These are phyloP conservation scores for Psidium friedrichsthalianum DNA, from an alignment of 345 rosid species.

Conservation along the genomic window DNA sequence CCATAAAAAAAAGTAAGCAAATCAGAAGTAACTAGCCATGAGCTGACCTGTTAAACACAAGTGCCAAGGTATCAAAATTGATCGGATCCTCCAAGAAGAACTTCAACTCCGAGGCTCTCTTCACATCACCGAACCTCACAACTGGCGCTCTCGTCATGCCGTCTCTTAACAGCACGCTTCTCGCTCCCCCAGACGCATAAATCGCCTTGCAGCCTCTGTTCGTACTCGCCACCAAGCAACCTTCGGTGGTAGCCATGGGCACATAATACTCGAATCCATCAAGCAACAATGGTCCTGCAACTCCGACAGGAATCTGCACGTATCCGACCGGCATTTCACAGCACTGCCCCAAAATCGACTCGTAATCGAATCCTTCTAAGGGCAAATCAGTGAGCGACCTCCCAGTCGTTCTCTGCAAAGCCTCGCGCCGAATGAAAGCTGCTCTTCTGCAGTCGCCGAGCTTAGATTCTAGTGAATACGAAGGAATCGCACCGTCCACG, in stretches of 20 bases:
- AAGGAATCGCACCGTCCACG: constrained; percentile 38
- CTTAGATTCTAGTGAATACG: constrained; percentile 56
- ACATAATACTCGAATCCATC: constrained; percentile 61
- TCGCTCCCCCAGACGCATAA: constrained; percentile 59
- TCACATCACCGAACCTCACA: constrained; percentile 41
- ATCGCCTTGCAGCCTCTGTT: constrained; percentile 89
- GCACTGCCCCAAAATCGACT: constrained; percentile 68
- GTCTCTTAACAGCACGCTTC: constrained; percentile 36
- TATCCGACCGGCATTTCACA: constrained; percentile 94
- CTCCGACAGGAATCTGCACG: constrained; percentile 81
- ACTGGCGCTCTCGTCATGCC: constrained; percentile 85
- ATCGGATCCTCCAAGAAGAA: constrained; percentile 57
- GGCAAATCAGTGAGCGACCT: constrained; percentile 63
- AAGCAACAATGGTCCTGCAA: constrained; percentile 73
- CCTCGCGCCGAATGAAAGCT: constrained; percentile 52
- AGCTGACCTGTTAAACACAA: constrained; percentile 53
- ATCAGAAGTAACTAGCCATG: background rate
- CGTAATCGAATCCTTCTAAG: constrained; percentile 65
- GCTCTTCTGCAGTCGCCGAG: constrained; percentile 74
- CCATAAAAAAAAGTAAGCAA: background rate
- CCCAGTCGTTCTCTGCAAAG: constrained; percentile 63
- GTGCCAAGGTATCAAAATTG: constrained; percentile 47
- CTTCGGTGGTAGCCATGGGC: constrained; percentile 97
- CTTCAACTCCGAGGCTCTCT: constrained; percentile 60
- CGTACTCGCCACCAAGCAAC: constrained; percentile 80